Percentiles rank a stretch among this genome's conserved stretches.
Evolutionary conservation across 768 basidiomycete species (phyloP).

Genomic region (Tephrocybe sp.): DNA sequence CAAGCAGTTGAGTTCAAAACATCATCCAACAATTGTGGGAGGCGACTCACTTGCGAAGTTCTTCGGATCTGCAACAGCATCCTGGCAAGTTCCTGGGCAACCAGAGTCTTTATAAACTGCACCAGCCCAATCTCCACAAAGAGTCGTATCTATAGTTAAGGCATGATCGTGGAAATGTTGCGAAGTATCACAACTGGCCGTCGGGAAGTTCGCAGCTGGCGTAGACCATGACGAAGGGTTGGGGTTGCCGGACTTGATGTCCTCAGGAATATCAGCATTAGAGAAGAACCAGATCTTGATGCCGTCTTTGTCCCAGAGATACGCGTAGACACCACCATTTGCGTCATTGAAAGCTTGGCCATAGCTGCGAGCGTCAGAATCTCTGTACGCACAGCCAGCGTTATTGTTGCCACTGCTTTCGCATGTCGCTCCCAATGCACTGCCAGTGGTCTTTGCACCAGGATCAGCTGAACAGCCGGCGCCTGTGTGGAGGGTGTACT

Average conservation of each 20-base stretch:
- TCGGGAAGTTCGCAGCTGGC: conserved; percentile 51
- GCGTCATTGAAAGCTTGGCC: conserved; percentile 44
- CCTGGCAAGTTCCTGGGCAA: conserved; percentile 44
- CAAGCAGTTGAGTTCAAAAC: neutral
- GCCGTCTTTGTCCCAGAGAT: conserved; percentile 49
- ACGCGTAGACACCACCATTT: conserved; percentile 53
- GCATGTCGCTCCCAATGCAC: conserved; percentile 33
- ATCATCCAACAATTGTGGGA: neutral
- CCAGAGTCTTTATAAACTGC: conserved; percentile 30
- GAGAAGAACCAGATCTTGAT: conserved; percentile 59
- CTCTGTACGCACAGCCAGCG: conserved; percentile 50
- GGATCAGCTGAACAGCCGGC: conserved; percentile 35
- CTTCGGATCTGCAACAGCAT: conserved; percentile 51
- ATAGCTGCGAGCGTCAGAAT: conserved; percentile 37
- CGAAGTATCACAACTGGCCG: conserved; percentile 44
- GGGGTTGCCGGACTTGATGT: conserved; percentile 45
- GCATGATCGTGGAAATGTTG: conserved; percentile 51
- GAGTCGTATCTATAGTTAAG: conserved; percentile 45
- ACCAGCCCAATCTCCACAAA: conserved; percentile 52
- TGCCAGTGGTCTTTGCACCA: conserved; percentile 23
- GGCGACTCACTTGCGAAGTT: conserved; percentile 46
- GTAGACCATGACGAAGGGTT: conserved; percentile 49
- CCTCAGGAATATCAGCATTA: conserved; percentile 45
- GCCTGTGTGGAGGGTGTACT: conserved; percentile 64
- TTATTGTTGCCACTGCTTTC: conserved; percentile 38